Base-by-base conservation (phyloP, 1,284 basidiomycete genomes). In the Coniferiporia sulphurascens region DNA sequence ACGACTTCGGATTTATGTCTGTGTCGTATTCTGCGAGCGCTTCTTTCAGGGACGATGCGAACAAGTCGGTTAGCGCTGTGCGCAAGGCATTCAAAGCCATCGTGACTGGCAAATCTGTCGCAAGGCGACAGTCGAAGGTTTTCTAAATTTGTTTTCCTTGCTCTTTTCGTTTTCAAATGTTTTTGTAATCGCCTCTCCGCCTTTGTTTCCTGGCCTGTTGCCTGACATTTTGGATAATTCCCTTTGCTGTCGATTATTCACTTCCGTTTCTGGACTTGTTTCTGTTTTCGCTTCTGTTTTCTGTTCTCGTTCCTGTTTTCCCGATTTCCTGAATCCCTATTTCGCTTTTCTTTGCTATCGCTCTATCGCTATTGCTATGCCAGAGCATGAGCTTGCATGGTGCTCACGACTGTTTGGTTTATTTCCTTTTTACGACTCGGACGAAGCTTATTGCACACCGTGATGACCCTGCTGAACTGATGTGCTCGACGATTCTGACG, bases 31-130 rank as follows among this genome's bases (percentile, higher is more conserved):
- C 66, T 70, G 55, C 52, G 49, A 54, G 45, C 27, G 55, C 67
- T 21, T 63, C 63, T 50, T 55, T 55, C 78, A 74, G 46, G 68
- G 81, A 83, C 56, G 81, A 81, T 49, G 74, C 69, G 60, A 79
- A 77, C 58, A 75, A 75, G 32, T 78, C 78, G n/a, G 74, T 78
- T 51, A 76, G 80, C 10, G 75, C 82, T 62, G 80, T 89, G 55
- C 78, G 80, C 27, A 82, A 84, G 53, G 86, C 87, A 17, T 76
- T 89, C 69, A 87, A 83, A 70, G 82, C 83, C 7, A 80, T 86
- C 65, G 83, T 82, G 56, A 79, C 84, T 49, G 78, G 78, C 55
- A 83, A 76, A 69, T 75, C 80, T 8, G 70, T 69, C 60, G 58
- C 56, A 51, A 65, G 61, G 52, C 64, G 66, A 32, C 62, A 63